phyloP scores from a whole-genome alignment of 495 filamentous ascomycete species.

The Neurospora intermedia region DNA sequence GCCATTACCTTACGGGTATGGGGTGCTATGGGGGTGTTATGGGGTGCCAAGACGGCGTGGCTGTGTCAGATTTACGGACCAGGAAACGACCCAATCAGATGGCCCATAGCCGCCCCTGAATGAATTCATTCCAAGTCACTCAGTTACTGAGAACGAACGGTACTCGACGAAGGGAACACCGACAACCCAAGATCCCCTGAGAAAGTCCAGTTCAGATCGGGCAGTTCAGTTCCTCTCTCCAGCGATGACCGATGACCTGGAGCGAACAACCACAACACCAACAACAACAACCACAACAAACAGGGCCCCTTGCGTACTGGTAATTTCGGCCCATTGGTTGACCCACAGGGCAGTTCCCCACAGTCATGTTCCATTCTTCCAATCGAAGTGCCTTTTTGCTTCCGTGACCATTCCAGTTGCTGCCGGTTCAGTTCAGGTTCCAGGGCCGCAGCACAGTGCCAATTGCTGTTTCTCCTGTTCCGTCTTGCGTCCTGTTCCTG shows the following conservation, averaged over 20 bases:
- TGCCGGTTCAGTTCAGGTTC: neutral
- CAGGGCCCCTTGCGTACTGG: neutral
- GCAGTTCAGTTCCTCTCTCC: neutral
- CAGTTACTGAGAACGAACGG: too few species aligned
- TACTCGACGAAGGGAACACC: too few species aligned
- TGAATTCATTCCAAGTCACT: too few species aligned
- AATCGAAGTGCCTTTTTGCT: neutral
- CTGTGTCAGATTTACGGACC: neutral
- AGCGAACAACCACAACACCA: neutral
- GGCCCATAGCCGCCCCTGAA: neutral
- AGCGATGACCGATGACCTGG: neutral
- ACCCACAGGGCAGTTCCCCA: neutral
- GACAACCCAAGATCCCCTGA: neutral
- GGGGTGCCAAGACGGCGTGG: neutral
- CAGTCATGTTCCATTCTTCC: neutral
- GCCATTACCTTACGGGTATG: too few species aligned
- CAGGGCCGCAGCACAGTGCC: neutral
- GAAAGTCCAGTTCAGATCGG: neutral
- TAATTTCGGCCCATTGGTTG: neutral
- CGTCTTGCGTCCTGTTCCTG: neutral
- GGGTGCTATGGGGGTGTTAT: too few species aligned
- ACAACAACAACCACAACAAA: neutral
- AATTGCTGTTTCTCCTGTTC: too few species aligned
- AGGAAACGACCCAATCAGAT: neutral
- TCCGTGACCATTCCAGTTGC: neutral